Evolutionary conservation across 78 protist species (phyloP).

Genomic region (Dictyostelium brefeldianum): DNA sequence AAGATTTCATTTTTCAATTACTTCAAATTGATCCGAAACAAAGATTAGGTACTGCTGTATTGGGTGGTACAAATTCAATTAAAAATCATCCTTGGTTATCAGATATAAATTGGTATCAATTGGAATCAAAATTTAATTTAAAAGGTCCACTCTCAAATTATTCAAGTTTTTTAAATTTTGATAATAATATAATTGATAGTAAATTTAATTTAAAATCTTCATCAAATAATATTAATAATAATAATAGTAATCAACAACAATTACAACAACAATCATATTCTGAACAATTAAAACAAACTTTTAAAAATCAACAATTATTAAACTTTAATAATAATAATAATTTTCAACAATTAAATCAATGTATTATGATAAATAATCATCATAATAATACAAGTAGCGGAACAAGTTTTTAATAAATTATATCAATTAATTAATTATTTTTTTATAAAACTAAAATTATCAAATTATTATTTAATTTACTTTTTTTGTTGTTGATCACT

Average conservation of each 20-base stretch:
- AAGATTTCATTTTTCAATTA: constrained; percentile 29
- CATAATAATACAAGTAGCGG: background rate
- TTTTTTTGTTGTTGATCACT: background rate
- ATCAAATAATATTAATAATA: background rate
- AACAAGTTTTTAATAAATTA: constrained; percentile 4
- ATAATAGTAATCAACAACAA: background rate
- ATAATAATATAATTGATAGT: background rate
- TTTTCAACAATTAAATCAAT: background rate
- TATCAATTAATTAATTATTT: background rate
- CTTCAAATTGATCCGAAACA: background rate
- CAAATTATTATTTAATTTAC: background rate
- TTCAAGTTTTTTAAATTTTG: background rate
- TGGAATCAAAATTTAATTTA: background rate
- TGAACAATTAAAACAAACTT: background rate
- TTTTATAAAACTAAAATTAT: background rate
- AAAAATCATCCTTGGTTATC: constrained; percentile 75
- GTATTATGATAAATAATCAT: background rate
- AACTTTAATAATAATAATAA: background rate
- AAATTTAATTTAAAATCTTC: too few species aligned
- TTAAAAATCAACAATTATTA: background rate
- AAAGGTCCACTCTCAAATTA: constrained; percentile 36
- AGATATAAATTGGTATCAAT: constrained; percentile 47
- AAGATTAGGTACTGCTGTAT: background rate
- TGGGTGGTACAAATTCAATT: constrained; percentile 4
- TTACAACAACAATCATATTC: background rate